Conservation (phyloP, 257 asterid genomes). For the Jacaranda copaia region DNA sequence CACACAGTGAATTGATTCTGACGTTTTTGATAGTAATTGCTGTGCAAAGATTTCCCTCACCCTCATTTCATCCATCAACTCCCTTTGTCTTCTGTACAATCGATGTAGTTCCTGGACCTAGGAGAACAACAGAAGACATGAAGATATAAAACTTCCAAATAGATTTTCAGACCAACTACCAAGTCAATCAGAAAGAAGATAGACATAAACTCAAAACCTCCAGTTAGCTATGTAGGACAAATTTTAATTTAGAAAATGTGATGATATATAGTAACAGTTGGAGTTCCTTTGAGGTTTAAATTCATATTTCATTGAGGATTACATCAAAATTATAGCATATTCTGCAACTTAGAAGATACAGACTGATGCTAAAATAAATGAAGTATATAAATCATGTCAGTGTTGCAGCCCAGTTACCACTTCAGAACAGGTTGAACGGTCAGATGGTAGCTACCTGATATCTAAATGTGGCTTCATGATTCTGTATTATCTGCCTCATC, state of each 20-base stretch:
- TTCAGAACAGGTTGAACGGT: not conserved
- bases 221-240: not conserved
- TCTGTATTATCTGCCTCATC: constrained; percentile 63
- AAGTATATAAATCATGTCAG: not conserved
- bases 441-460: constrained; percentile 59
- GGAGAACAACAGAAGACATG: constrained; percentile 30
- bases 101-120: constrained; percentile 86
- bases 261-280: not conserved
- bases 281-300: not conserved
- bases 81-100: constrained; percentile 67
- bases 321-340: not conserved
- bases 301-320: not conserved
- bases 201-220: constrained; percentile 1
- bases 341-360: not conserved
- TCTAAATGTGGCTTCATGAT: constrained; percentile 77
- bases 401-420: constrained; percentile 1
- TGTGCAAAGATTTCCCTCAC: constrained; percentile 43
- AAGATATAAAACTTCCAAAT: constrained; percentile 5
- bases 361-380: not conserved
- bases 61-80: constrained; percentile 64
- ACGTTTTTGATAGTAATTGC: constrained; percentile 42
- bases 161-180: not conserved
- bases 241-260: not conserved
- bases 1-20: constrained; percentile 40
- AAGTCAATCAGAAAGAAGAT: constrained; percentile 20